These are phyloP conservation scores for Myriosclerotinia duriaeana DNA, from an alignment of 2,329 filamentous ascomycete genomes.

Conservation along the genomic window DNA sequence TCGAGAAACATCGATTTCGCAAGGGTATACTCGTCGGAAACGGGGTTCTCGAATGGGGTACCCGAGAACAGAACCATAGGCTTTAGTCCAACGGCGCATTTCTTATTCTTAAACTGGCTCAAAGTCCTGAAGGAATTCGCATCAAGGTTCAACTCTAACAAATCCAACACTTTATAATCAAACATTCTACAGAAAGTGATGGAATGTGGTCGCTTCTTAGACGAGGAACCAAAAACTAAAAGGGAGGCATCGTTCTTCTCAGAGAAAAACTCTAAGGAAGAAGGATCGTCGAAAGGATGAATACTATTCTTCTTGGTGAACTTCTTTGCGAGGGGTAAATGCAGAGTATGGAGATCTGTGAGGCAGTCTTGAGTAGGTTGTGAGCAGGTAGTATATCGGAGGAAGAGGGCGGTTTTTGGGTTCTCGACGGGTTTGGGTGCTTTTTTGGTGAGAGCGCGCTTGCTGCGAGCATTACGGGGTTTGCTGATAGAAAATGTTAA, in stretches of 20 bases:
- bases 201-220: slow-evolving; percentile 93
- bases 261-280: slow-evolving; percentile 89
- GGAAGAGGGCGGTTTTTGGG: slow-evolving; percentile 83
- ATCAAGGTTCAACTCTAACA: slow-evolving; percentile 87
- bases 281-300: slow-evolving; percentile 88
- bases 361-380: slow-evolving; percentile 80
- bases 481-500: slow-evolving; percentile 48
- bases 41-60: slow-evolving; percentile 80
- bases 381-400: slow-evolving; percentile 83
- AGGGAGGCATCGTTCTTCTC: slow-evolving; percentile 93
- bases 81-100: slow-evolving; percentile 77
- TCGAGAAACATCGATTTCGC: slow-evolving; percentile 86
- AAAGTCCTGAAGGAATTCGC: slow-evolving; percentile 68
- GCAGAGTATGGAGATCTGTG: slow-evolving; percentile 80
- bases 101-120: slow-evolving; percentile 72
- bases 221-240: slow-evolving; percentile 78
- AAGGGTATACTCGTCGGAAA: slow-evolving; percentile 75
- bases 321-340: slow-evolving; percentile 79
- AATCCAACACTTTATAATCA: slow-evolving; percentile 84
- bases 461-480: slow-evolving; percentile 82
- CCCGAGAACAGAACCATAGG: slow-evolving; percentile 92
- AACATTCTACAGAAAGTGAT: slow-evolving; percentile 83
- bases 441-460: slow-evolving; percentile 89
- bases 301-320: slow-evolving; percentile 97
- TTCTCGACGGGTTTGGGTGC: slow-evolving; percentile 88